Evolutionary conservation across 2,329 filamentous ascomycete species (phyloP).

Genomic region (Tolypocladium nubicola): DNA sequence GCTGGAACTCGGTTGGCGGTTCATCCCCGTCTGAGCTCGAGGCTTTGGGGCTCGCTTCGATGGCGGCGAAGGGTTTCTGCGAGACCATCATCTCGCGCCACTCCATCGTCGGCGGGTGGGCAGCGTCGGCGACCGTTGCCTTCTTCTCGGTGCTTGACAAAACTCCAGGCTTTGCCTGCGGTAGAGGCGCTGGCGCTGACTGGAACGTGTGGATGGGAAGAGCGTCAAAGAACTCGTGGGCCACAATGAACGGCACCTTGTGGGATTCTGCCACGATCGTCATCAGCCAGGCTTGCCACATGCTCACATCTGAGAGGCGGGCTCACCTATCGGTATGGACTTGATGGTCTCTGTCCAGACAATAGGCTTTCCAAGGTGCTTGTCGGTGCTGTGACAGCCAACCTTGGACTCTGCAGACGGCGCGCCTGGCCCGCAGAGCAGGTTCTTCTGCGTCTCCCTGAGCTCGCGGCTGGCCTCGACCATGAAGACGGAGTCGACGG

Average conservation of each 20-base stretch:
- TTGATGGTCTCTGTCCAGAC: conserved; percentile 86
- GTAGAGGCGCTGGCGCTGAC: conserved; percentile 40
- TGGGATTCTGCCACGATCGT: conserved; percentile 36
- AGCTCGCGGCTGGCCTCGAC: conserved; percentile 85
- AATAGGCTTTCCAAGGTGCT: conserved; percentile 63
- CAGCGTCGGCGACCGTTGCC: conserved; percentile 19
- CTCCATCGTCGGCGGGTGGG: conserved; percentile 29
- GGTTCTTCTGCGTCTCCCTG: conserved; percentile 63
- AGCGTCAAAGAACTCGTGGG: conserved; percentile 97
- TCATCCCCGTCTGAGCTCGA: conserved; percentile 34
- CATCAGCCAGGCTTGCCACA: not conserved
- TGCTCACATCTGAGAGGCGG: not conserved
- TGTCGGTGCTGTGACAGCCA: conserved; percentile 65
- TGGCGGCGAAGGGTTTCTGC: conserved; percentile 46
- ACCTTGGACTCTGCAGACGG: conserved; percentile 59
- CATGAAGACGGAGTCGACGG: conserved; percentile 81
- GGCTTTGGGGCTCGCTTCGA: conserved; percentile 37
- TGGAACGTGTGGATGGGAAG: conserved; percentile 95
- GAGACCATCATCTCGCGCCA: conserved; percentile 80
- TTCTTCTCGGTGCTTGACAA: conserved; percentile 22
- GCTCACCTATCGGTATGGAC: conserved; percentile 60
- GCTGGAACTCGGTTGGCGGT: conserved; percentile 70
- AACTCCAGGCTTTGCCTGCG: conserved; percentile 13
- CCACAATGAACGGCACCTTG: conserved; percentile 83
- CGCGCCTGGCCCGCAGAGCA: conserved; percentile 66